Base-by-base conservation (phyloP, 164 flowering plant genomes). In the Nymphaea colorata region DNA sequence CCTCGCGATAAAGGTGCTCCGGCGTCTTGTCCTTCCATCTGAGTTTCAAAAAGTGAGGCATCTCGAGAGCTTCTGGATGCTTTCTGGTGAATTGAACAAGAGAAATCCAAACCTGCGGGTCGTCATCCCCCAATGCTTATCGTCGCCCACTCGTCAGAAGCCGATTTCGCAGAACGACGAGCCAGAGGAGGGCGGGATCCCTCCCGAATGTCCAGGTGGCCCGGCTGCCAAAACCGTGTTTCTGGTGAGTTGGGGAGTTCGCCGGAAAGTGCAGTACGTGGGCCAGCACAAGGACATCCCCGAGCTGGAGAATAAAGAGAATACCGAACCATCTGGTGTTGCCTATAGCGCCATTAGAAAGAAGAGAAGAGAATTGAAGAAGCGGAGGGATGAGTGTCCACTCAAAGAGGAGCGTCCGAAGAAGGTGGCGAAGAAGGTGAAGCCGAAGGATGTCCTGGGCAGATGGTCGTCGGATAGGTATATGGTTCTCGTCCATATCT, bases 381-480 rank as follows among this genome's bases (percentile, higher is more conserved):
- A 87, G 68, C 79, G 76, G 65, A 64, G 61, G 36, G 66, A 75
- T 62, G 47, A 64, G 47, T 43, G 64, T 44, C 17, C 55, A 44
- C 15, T 71, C 59, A 53, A 65, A 73, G 53, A 41, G 62, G 42
- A 47, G 15, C 17, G 64, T 5, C 41, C 42, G 12, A 66, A 18
- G 41, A 66, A 65, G 41, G 65, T 17, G 57, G 67, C 62, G 16
- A 62, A 42, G 25, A 36, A 66, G 41, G 77, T 72, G 59, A 72
- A 64, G 17, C 57, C 64, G 41, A 83, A 78, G 67, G 84, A 80
- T 10, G n/a, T 61, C 8, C 64, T 17, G 10, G 64, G 64, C 18
- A 77, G 98, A 67, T 91, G 99, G 99, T 86, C 99, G 44, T 70
- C 73, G 18, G 89, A 87, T 69, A 89, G 99, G 98, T 92, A 51